phyloP scores from a whole-genome alignment of 257 asterid genomes.

The Penstemon newberryi region DNA sequence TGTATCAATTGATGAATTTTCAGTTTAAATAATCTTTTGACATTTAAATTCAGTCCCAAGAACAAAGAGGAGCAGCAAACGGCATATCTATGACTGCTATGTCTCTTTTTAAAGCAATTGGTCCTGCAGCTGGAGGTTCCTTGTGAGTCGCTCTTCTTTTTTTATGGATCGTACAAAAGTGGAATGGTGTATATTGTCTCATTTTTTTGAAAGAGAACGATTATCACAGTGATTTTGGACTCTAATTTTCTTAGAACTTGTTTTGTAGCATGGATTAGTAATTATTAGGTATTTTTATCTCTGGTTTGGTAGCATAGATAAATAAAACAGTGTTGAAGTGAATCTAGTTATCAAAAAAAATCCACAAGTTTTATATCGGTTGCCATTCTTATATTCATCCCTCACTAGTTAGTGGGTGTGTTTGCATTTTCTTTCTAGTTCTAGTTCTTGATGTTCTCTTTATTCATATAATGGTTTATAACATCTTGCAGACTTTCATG shows the following conservation, averaged over 20 bases:
- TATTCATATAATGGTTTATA: constrained; percentile 11
- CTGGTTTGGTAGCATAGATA: too few relatives aligned
- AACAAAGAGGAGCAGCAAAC: constrained; percentile 84
- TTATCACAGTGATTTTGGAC: too few relatives aligned
- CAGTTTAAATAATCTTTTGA: not conserved
- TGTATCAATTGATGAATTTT: not conserved
- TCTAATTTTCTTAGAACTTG: too few relatives aligned
- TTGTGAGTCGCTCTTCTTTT: constrained; percentile 53
- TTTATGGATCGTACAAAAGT: not conserved
- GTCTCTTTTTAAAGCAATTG: constrained; percentile 78
- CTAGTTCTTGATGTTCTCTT: not conserved
- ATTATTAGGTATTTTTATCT: too few relatives aligned
- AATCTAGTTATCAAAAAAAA: too few relatives aligned
- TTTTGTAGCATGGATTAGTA: too few relatives aligned
- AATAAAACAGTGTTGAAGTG: too few relatives aligned
- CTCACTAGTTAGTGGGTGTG: not conserved
- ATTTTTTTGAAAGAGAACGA: too few relatives aligned
- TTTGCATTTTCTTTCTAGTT: not conserved
- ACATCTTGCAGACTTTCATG: constrained; percentile 58
- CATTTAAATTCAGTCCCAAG: constrained; percentile 50
- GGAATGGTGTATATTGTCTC: too few relatives aligned
- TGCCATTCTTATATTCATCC: too few relatives aligned
- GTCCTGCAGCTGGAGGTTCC: constrained; percentile 89
- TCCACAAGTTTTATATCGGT: too few relatives aligned
- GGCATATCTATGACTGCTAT: constrained; percentile 85